Evolutionary conservation across 2,329 filamentous ascomycete species (phyloP), one percentile per base, ranked within the genome.

Genomic region (Botrytis fabae): DNA sequence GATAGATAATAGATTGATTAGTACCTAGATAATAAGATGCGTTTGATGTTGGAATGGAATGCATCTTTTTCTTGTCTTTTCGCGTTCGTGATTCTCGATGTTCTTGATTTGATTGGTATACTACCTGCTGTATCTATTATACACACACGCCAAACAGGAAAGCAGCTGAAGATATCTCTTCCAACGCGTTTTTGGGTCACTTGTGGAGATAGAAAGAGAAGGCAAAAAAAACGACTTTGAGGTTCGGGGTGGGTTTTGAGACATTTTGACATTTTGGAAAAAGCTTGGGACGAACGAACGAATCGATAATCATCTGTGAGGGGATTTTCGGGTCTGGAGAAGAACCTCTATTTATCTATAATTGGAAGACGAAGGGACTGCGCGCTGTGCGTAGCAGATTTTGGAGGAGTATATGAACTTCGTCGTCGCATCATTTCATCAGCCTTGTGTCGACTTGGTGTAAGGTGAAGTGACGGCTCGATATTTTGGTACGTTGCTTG

Each of bases 321-420:
- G 22, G 54, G 40, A 61, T 62, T 70, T 60, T 46, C 22, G 46
- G 25, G 25, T 42, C 28, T 22, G 22, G 32, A 38, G 18, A 57
- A 42, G 35, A 62, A 44, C 9, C 60, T 46, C 35, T 44, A n/a
- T 69, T 60, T 18, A 25, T 44, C 20, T n/a, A 40, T 42, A 42
- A 14, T 57, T 25, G 51, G 42, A 68, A 38, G 40, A 68, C 22
- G 42, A 70, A 71, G 44, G 44, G 20, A 54, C 38, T 48, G 60
- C 59, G 54, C 59, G 72, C 71, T 61, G 71, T 70, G 64, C 71
- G 54, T 59, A 61, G 64, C 65, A 68, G 48, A 68, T 57, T 32
- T 57, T 42, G 65, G 35, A 57, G 25, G 48, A 42, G 65, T 59
- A 42, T 57, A 72, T 66, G 69, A 59, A 40, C 70, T 68, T 68